Base-by-base conservation (phyloP, 192 early-diverging fungal genomes). In the Backusella psychrophila region DNA sequence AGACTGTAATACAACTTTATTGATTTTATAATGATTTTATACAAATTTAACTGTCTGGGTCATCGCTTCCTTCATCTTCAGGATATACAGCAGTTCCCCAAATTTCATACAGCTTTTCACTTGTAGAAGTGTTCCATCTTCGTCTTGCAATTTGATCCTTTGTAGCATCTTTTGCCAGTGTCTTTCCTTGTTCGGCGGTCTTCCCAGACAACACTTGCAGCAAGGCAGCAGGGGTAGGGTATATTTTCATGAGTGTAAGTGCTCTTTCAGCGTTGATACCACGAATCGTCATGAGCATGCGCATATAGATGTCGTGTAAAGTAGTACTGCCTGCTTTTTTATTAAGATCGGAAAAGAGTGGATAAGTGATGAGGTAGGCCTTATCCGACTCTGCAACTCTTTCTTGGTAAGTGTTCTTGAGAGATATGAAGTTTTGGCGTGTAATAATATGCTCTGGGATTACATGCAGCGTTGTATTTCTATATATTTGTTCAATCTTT, bases 201-300 rank as follows among this genome's bases (percentile, higher is more conserved):
- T 77, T 38, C 21, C 80, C 75, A 8, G 75, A 59, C 72, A 89
- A 76, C 0, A 84, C 88, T 56, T 80, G 53, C 15, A 91, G 78
- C 26, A 94, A 78, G 39, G 80, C 80, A 17, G 81, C 70, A 59
- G 92, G 90, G 1, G 96, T 98, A 14, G 86, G 89, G 75, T 92
- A 98, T 23, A 68, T 83, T 34, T 79, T 79, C 1, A 85, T 89
- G 41, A 99, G 86, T n/a, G 90, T 85, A 34, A 84, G 53, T 0
- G 96, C 98, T 80, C 97, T 97, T 76, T 98, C 96, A 0, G 82
- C 86, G 73, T 92, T 93, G 23, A 98, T 78, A 26, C 97, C 97
- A 53, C 89, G 88, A 59, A 96, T 81, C 1, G 91, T 90, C 92
- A 96, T 90, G 33, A 99, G 85, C 89, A 98, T 94, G 53, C 91